A percentile compares a stretch with the other conserved stretches of the same genome.
Evolutionary conservation across 78 protist species (phyloP).

Genomic region (Polysphondylium violaceum): DNA sequence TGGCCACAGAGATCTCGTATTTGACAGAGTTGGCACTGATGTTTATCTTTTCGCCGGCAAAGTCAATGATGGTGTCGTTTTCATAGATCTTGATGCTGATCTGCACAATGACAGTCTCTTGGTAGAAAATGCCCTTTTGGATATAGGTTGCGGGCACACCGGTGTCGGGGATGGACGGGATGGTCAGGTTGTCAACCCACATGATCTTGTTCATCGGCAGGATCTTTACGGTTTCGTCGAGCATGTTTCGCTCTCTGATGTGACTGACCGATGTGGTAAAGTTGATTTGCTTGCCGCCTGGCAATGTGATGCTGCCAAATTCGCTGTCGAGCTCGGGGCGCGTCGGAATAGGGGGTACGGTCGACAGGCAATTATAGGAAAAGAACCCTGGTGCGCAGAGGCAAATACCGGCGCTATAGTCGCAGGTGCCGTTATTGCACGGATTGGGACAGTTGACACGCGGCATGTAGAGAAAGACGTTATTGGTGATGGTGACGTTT

Average conservation of each 20-base stretch:
- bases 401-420: too few species aligned
- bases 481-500: too few species aligned
- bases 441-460: too few species aligned
- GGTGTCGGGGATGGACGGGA: background rate
- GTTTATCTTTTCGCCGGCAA: constrained; percentile 28
- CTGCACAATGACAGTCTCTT: constrained; percentile 4
- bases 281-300: constrained; percentile 23
- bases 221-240: background rate
- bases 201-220: constrained; percentile 12
- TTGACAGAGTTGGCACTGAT: constrained; percentile 36
- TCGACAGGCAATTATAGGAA: too few species aligned
- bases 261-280: constrained; percentile 25
- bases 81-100: background rate
- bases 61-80: background rate
- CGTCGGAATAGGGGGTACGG: too few species aligned
- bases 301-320: constrained; percentile 13
- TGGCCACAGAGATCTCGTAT: background rate
- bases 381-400: too few species aligned
- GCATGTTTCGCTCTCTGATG: background rate
- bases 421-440: too few species aligned
- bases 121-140: background rate
- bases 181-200: constrained; percentile 2
- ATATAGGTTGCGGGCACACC: background rate
- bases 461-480: too few species aligned
- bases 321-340: too few species aligned